Percentiles rank a stretch among this genome's conserved stretches.
Conservation (phyloP, 805 yeast genomes). For the Candida insectorum region DNA sequence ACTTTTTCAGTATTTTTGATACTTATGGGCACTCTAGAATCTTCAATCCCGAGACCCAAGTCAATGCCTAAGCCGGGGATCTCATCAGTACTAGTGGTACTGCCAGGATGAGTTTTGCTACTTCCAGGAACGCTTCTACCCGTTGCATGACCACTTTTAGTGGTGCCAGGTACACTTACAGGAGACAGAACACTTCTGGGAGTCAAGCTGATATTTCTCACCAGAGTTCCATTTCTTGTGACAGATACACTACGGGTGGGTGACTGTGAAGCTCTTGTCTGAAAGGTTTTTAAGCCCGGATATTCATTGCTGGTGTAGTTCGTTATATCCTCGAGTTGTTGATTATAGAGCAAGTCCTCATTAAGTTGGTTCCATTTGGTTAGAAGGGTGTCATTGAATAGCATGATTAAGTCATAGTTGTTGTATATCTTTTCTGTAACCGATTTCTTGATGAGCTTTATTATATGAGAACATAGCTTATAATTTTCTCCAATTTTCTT, state of each 20-base stretch:
- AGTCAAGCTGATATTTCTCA: not conserved
- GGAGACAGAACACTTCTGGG: too few relatives aligned
- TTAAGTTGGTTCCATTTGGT: constrained; percentile 24
- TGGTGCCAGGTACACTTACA: too few relatives aligned
- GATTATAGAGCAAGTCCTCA: constrained; percentile 8
- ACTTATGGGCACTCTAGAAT: constrained; percentile 29
- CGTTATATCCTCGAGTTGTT: constrained; percentile 2
- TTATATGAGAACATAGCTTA: constrained; percentile 37
- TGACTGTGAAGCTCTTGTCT: constrained; percentile 10
- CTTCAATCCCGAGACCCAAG: constrained; percentile 24
- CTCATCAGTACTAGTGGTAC: constrained; percentile 1
- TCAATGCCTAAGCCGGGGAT: constrained; percentile 27
- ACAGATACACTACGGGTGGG: constrained; percentile 9
- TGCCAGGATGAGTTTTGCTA: constrained; percentile 1
- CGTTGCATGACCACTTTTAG: too few relatives aligned
- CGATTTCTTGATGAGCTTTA: constrained; percentile 31
- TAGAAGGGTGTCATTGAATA: constrained; percentile 22
- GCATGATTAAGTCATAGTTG: constrained; percentile 19
- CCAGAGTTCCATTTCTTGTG: too few relatives aligned
- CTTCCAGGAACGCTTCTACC: too few relatives aligned
- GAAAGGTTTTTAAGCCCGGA: constrained; percentile 17
- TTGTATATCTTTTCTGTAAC: constrained; percentile 36
- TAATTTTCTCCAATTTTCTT: constrained; percentile 29
- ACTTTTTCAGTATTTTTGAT: constrained; percentile 28
- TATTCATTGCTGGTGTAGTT: constrained; percentile 6